Percentiles rank a stretch among this genome's conserved stretches.
Evolutionary conservation across 2,329 filamentous ascomycete genomes (phyloP).

Genomic region (Cadophora luteo-olivacea): DNA sequence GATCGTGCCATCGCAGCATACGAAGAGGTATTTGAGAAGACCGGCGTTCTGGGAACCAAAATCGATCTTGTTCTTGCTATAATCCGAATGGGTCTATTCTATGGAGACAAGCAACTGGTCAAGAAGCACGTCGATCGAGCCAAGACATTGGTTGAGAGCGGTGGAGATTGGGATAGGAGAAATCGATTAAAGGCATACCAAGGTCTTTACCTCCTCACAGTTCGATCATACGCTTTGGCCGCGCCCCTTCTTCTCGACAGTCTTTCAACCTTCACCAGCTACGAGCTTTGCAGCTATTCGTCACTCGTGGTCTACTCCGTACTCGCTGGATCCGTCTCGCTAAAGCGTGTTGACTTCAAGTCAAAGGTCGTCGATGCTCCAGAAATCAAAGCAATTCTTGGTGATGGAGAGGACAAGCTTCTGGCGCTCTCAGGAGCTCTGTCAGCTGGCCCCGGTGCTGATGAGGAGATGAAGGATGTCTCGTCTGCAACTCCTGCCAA

Average conservation of each 20-base stretch:
- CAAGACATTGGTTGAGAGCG: constrained; percentile 87
- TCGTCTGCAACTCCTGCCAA: constrained; percentile 62
- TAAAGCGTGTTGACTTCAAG: constrained; percentile 99
- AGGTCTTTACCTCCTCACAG: constrained; percentile 89
- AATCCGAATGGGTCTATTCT: constrained; percentile 95
- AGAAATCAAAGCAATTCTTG: constrained; percentile 96
- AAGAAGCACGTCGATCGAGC: constrained; percentile 95
- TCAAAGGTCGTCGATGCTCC: constrained; percentile 98
- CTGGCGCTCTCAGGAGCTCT: constrained; percentile 80
- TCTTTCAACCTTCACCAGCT: constrained; percentile 96
- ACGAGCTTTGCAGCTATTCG: constrained; percentile 97
- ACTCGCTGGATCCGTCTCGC: constrained; percentile 88
- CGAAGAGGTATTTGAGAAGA: constrained; percentile 95
- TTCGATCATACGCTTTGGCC: constrained; percentile 87
- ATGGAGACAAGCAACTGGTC: constrained; percentile 88
- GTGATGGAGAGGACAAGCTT: constrained; percentile 86
- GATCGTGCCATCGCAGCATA: constrained; percentile 93
- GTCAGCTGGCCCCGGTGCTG: constrained; percentile 81
- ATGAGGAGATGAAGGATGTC: constrained; percentile 76
- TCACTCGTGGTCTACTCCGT: constrained; percentile 94
- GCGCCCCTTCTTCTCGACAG: constrained; percentile 95
- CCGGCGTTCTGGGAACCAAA: constrained; percentile 93
- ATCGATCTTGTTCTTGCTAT: constrained; percentile 97
- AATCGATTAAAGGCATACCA: constrained; percentile 99
- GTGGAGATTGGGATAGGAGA: constrained; percentile 97